Percentiles rank a stretch among this genome's conserved stretches.
Conservation (phyloP, 768 basidiomycete genomes). For the Collybiopsis confluens region DNA sequence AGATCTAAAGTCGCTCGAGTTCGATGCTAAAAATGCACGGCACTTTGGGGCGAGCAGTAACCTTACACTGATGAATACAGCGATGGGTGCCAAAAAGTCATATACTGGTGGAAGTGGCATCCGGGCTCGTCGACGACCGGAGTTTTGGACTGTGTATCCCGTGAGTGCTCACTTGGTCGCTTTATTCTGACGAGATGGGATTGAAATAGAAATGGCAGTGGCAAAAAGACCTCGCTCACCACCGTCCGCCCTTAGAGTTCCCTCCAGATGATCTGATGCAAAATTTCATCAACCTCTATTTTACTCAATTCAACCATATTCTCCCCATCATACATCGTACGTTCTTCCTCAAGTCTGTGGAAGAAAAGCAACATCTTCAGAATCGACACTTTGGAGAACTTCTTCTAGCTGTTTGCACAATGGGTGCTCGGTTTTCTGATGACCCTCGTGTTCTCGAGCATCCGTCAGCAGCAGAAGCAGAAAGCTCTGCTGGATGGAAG, state of each 20-base stretch:
- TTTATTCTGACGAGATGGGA: no score
- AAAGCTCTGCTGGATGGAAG: slow-evolving; percentile 13
- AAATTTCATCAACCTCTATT: slow-evolving; percentile 44
- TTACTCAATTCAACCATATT: slow-evolving; percentile 32
- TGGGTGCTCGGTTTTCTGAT: slow-evolving; percentile 35
- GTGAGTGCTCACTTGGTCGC: slow-evolving; percentile 12
- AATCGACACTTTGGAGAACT: slow-evolving; percentile 35
- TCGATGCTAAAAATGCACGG: not conserved
- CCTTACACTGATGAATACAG: slow-evolving; percentile 27
- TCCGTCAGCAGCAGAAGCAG: not conserved
- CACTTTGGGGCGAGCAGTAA: slow-evolving; percentile 34
- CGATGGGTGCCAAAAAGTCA: not conserved
- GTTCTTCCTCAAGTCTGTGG: slow-evolving; percentile 37
- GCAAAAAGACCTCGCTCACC: slow-evolving; percentile 4
- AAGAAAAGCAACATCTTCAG: slow-evolving; percentile 29
- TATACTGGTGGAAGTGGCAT: not conserved
- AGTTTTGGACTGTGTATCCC: slow-evolving; percentile 20
- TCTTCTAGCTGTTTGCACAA: slow-evolving; percentile 49
- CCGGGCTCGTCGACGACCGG: slow-evolving; percentile 10
- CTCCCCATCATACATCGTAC: slow-evolving; percentile 49
- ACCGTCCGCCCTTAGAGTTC: slow-evolving; percentile 18
- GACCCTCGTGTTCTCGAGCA: slow-evolving; percentile 34
- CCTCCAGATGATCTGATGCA: slow-evolving; percentile 32
- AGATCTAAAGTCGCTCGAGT: no score
- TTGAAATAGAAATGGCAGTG: slow-evolving; percentile 5